These are phyloP conservation scores for Penicillium paxilli DNA, from an alignment of 495 filamentous ascomycete genomes.

Conservation along the genomic window DNA sequence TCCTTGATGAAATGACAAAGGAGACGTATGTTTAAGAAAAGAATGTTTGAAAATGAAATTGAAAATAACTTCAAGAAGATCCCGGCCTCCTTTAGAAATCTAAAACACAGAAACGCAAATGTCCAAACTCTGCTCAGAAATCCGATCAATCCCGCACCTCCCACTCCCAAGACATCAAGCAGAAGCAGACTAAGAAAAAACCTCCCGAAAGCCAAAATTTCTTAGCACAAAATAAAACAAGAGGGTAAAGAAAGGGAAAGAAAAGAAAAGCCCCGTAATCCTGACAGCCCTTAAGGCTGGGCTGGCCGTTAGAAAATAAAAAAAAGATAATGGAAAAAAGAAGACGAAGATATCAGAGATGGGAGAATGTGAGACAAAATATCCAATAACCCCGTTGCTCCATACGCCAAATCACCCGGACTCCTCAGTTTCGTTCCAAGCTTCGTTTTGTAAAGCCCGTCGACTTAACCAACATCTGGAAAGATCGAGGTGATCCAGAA, in stretches of 20 bases:
- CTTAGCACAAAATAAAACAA: no score
- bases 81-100: not conserved
- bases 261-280: no score
- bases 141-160: no score
- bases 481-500: constrained; percentile 8
- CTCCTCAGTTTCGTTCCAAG: constrained; percentile 2
- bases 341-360: not conserved
- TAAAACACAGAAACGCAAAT: not conserved
- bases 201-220: not conserved
- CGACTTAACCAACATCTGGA: constrained; percentile 5
- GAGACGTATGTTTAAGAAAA: no score
- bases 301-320: not conserved
- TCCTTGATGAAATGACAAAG: no score
- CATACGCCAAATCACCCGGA: constrained; percentile 5
- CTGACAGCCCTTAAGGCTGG: no score
- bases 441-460: constrained; percentile 12
- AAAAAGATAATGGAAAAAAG: not conserved
- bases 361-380: not conserved
- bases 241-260: not conserved
- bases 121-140: not conserved
- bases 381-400: not conserved
- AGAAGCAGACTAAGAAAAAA: not conserved
- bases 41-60: no score
- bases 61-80: no score
- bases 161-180: not conserved